Evolutionary conservation across 1,284 basidiomycete species (phyloP), one percentile per base, ranked within the genome.

Genomic region (Laetiporus sulphureus): DNA sequence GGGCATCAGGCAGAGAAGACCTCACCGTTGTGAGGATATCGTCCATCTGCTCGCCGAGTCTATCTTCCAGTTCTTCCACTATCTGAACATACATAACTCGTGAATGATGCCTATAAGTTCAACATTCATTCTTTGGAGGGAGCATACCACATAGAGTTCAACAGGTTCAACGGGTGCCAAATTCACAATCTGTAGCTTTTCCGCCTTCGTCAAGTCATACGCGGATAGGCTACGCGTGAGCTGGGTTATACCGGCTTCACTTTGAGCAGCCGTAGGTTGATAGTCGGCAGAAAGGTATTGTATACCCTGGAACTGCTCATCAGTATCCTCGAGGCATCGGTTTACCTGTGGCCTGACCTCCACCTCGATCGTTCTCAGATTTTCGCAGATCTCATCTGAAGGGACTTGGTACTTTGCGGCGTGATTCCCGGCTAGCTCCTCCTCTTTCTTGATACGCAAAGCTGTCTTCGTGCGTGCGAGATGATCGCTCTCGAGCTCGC

Each of bases 151-250:
- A 54, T 96, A 94, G 18, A 97, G 77, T 58, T 93, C 91, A 22
- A 96, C 90, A 0, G 83, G 68, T 37, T 80, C 75, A 4, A 74
- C 79, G 1, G 93, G 94, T 0, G 85, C 85, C 12, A 95, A 73
- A 58, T 97, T 96, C 36, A 91, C 81, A 25, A 95, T 75, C 59
- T 95, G 91, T 3, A 97, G 71, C 53, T 93, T 90, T 68, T 97
- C 93, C 3, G 85, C 79, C 56, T 94, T 95, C 0, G 91, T 94
- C 46, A 97, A 67, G 7, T 77, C 74, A 46, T 80, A 87, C 32
- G 76, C 66, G 11, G 76, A 73, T 10, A 96, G 75, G 27, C 67
- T 66, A 47, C 79, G 75, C 11, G 86, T 76, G 12, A 96, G 77
- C 38, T 70, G 67, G 1, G 73, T 62, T 40, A 96, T 79, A 11